Conservation (phyloP, 192 early-diverging fungal species). For the Linnemannia exigua region DNA sequence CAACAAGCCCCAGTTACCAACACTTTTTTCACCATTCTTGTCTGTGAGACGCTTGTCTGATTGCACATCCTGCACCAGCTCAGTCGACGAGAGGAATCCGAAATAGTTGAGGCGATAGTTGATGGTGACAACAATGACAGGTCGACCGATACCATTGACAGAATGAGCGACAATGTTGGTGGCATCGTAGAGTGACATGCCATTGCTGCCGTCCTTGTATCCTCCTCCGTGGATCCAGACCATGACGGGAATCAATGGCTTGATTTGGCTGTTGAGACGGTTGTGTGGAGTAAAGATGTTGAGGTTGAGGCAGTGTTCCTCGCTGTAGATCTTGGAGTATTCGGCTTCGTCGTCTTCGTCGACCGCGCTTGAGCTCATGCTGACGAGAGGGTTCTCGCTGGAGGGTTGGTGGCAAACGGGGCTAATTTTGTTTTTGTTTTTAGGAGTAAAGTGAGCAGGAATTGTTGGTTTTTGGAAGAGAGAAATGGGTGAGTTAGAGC, state of each 20-base stretch:
- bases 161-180: conserved; percentile 38
- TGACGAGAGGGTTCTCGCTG: conserved; percentile 34
- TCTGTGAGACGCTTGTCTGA: conserved; percentile 21
- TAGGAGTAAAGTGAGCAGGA: background rate
- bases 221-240: conserved; percentile 54
- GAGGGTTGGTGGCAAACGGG: conserved; percentile 45
- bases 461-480: background rate
- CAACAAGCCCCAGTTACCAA: conserved; percentile 64
- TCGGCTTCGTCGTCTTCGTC: conserved; percentile 44
- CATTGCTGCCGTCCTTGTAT: conserved; percentile 44
- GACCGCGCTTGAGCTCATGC: conserved; percentile 8
- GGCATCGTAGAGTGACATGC: conserved; percentile 38
- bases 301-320: conserved; percentile 63
- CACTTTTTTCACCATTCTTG: conserved; percentile 19
- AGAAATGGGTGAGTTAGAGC: too few species aligned
- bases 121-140: conserved; percentile 50
- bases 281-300: conserved; percentile 59
- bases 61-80: conserved; percentile 32
- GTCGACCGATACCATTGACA: conserved; percentile 18
- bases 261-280: conserved; percentile 4
- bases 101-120: conserved; percentile 57
- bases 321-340: conserved; percentile 35
- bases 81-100: conserved; percentile 48
- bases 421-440: conserved; percentile 11
- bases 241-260: conserved; percentile 46